Evolutionary conservation across 2,329 filamentous ascomycete genomes (phyloP), one percentile per base, ranked within the genome.

Genomic region (Aspergillus novoparasiticus): DNA sequence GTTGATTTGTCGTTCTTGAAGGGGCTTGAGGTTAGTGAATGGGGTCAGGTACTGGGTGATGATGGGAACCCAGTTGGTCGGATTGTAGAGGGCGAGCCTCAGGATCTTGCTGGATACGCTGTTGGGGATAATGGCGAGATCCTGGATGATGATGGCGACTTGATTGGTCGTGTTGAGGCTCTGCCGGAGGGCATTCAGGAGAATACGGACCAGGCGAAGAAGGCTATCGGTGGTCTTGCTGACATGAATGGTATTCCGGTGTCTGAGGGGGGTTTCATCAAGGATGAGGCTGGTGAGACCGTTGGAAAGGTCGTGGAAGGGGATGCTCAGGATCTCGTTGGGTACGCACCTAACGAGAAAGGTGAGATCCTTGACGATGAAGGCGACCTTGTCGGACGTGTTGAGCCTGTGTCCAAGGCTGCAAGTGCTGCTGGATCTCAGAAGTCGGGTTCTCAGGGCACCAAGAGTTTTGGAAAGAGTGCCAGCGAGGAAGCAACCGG

Each of bases 251-350:
- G 76, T 11, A 67, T 78, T 4, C 71, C 77, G 53, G 84, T 87
- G 30, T 78, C 84, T 50, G 82, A 84, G 57, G 84, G 86, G 30
- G 86, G 86, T 39, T 74, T 81, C 36, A 81, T 88, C 67, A 77
- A 82, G 67, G 82, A 86, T 48, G 68, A 75, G 26, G 72, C 76
- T 56, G 79, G 78, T 34, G 74, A 80, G 43, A 67, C 72, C 30
- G 66, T 80, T 6, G 79, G 78, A 30, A 72, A 73, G 32, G 73
- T 81, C 43, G 74, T 76, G n/a, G 79, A 80, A 62, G 79, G 79
- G 32, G 76, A 80, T 23, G 74, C 78, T 0, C 72, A 75, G 63
- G 78, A 80, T 51, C 69, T 80, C 8, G 72, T 78, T 30, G 79
- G 79, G 14, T 76, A 77, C 61, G 74, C 74, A 8, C 70, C 80